These are phyloP conservation scores for Wallacemonas sp. DNA, from an alignment of 208 protist genomes.

Conservation along the genomic window DNA sequence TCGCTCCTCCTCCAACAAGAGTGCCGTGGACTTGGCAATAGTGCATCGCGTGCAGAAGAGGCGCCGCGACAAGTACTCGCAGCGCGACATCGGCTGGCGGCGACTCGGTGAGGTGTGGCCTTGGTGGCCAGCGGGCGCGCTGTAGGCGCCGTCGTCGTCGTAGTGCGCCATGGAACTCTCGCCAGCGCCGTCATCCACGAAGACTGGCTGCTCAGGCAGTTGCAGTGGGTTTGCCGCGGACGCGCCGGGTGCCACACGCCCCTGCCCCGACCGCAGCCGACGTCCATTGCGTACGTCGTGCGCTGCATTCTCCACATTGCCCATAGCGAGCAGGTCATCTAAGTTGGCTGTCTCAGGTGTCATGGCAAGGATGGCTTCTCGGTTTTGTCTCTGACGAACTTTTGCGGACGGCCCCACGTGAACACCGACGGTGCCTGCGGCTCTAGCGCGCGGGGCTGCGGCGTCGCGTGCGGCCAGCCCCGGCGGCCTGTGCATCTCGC, in stretches of 20 bases:
- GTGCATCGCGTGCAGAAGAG: slow-evolving; percentile 66
- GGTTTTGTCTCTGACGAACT: not conserved
- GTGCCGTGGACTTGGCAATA: slow-evolving; percentile 47
- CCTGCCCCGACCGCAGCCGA: too few species aligned
- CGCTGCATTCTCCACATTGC: too few species aligned
- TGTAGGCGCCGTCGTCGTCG: not conserved
- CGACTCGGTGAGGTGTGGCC: too few species aligned
- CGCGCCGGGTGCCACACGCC: too few species aligned
- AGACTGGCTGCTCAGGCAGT: too few species aligned
- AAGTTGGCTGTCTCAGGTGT: not conserved
- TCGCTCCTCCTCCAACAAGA: slow-evolving; percentile 48
- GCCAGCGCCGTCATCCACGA: too few species aligned
- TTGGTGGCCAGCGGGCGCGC: too few species aligned
- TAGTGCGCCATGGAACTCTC: not conserved
- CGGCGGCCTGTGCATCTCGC: not conserved
- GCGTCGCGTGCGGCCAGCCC: not conserved
- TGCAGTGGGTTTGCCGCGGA: too few species aligned
- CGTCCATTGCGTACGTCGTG: too few species aligned
- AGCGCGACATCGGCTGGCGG: too few species aligned
- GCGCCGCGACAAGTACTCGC: slow-evolving; percentile 33
- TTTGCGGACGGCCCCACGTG: not conserved
- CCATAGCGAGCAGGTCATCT: slow-evolving; percentile 2
- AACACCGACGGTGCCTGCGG: not conserved
- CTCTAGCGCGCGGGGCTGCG: not conserved
- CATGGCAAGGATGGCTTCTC: not conserved